Conservation (phyloP, 306 rosid species). For the Arachis hypogaea region DNA sequence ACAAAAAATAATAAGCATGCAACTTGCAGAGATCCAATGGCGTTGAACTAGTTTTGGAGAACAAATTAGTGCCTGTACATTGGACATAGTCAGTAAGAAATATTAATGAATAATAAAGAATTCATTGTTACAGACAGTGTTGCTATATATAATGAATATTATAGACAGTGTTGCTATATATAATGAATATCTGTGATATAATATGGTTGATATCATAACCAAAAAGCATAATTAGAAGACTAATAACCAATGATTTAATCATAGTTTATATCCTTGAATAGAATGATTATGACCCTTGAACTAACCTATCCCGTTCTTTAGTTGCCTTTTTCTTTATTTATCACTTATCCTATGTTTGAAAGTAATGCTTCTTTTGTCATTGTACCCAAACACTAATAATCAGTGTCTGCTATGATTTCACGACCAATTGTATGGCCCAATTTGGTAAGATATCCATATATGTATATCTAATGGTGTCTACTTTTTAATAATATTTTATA, state of each 20-base stretch:
- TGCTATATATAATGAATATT: constrained; percentile 9
- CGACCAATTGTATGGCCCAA: constrained; percentile 29
- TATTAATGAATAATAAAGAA: too few relatives aligned
- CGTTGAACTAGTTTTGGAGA: constrained; percentile 23
- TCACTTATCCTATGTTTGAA: constrained; percentile 37
- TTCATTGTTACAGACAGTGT: constrained; percentile 8
- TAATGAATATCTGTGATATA: constrained; percentile 1
- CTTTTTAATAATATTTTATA: too few relatives aligned
- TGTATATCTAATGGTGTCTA: not conserved
- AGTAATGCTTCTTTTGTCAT: constrained; percentile 41
- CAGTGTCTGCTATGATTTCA: constrained; percentile 26
- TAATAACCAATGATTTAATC: constrained; percentile 34
- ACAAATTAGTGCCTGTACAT: constrained; percentile 56
- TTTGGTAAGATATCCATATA: constrained; percentile 41
- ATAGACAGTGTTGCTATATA: not conserved
- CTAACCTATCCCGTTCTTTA: constrained; percentile 53
- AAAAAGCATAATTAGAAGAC: constrained; percentile 37
- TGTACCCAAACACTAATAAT: constrained; percentile 38
- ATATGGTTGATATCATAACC: constrained; percentile 24
- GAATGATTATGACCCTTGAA: constrained; percentile 54
- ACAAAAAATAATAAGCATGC: too few relatives aligned
- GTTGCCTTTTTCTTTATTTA: constrained; percentile 14
- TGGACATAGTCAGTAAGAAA: constrained; percentile 48
- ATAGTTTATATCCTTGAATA: constrained; percentile 38
- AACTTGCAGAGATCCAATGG: constrained; percentile 31